Percentiles rank a stretch among this genome's conserved stretches.
These are phyloP conservation scores for Suhomyces maxii DNA, from an alignment of 1,139 yeast genomes.

Conservation along the genomic window DNA sequence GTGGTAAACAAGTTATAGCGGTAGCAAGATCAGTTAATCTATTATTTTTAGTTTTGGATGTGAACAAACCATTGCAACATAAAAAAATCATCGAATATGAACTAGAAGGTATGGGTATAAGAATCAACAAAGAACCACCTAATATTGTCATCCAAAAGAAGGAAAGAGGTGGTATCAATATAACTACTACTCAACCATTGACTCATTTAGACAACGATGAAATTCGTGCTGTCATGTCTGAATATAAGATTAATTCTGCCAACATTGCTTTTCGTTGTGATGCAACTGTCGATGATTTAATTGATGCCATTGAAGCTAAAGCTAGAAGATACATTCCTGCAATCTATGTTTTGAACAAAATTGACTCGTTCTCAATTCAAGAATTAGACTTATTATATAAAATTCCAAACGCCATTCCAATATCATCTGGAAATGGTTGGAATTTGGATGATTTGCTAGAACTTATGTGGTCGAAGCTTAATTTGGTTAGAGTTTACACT, in stretches of 20 bases:
- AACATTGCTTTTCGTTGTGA: conserved; percentile 96
- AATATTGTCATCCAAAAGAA: conserved; percentile 87
- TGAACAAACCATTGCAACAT: conserved; percentile 92
- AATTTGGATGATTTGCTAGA: conserved; percentile 91
- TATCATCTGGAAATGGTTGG: conserved; percentile 95
- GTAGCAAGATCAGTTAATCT: conserved; percentile 96
- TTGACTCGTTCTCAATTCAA: conserved; percentile 90
- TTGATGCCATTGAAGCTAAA: conserved; percentile 89
- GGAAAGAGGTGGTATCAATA: conserved; percentile 93
- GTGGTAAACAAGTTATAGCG: conserved; percentile 98
- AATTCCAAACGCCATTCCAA: conserved; percentile 96
- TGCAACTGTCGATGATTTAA: conserved; percentile 93
- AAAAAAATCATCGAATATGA: conserved; percentile 92
- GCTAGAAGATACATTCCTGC: conserved; percentile 95
- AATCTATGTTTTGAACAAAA: conserved; percentile 88
- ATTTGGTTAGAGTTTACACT: conserved; percentile 91
- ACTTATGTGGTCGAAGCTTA: conserved; percentile 89
- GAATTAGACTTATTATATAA: conserved; percentile 86
- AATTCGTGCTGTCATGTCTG: conserved; percentile 92
- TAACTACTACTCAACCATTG: conserved; percentile 89
- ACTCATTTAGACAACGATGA: conserved; percentile 91
- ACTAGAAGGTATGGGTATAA: conserved; percentile 94
- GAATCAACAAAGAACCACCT: conserved; percentile 90
- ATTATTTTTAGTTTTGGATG: conserved; percentile 90
- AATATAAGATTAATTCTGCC: conserved; percentile 94